Percentiles rank a stretch among this genome's conserved stretches.
These are phyloP conservation scores for Betula pendula DNA, from an alignment of 306 rosid genomes.

Conservation along the genomic window DNA sequence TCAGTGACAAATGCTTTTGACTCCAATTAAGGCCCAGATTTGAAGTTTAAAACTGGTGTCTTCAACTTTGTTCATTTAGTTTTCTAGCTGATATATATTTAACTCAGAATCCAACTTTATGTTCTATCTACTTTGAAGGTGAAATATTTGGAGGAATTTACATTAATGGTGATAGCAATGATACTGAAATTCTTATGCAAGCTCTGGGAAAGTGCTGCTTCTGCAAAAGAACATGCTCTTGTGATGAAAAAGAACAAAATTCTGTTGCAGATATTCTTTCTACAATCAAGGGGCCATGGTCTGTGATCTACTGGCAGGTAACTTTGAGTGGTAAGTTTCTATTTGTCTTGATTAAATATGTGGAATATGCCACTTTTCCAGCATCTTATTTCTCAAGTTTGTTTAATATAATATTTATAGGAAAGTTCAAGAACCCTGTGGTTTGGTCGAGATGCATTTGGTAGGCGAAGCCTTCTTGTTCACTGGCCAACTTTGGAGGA, in stretches of 20 bases:
- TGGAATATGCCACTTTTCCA: background rate
- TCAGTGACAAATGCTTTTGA: background rate
- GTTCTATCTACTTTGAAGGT: slow-evolving; percentile 44
- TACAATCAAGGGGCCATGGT: slow-evolving; percentile 85
- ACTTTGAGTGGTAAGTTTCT: slow-evolving; percentile 72
- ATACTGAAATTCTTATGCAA: slow-evolving; percentile 69
- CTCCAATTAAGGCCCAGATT: background rate
- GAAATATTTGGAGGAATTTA: slow-evolving; percentile 83
- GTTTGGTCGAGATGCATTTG: slow-evolving; percentile 97
- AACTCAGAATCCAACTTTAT: background rate
- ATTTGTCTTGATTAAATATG: slow-evolving; percentile 6
- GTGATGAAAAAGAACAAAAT: slow-evolving; percentile 38
- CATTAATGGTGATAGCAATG: slow-evolving; percentile 59
- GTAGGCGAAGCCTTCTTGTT: slow-evolving; percentile 91
- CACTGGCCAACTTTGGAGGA: slow-evolving; percentile 93
- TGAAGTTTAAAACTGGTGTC: background rate
- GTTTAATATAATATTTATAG: slow-evolving; percentile 38
- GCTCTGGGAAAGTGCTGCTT: slow-evolving; percentile 55
- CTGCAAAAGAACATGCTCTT: slow-evolving; percentile 30
- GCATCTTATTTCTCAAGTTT: slow-evolving; percentile 20
- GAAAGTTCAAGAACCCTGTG: slow-evolving; percentile 74
- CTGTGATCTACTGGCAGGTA: slow-evolving; percentile 97
- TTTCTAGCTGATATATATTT: background rate
- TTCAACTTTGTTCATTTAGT: background rate
- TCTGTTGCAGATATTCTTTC: slow-evolving; percentile 60